phyloP scores from a whole-genome alignment of 108 stramenopile species.

The Cyclotella sp. region DNA sequence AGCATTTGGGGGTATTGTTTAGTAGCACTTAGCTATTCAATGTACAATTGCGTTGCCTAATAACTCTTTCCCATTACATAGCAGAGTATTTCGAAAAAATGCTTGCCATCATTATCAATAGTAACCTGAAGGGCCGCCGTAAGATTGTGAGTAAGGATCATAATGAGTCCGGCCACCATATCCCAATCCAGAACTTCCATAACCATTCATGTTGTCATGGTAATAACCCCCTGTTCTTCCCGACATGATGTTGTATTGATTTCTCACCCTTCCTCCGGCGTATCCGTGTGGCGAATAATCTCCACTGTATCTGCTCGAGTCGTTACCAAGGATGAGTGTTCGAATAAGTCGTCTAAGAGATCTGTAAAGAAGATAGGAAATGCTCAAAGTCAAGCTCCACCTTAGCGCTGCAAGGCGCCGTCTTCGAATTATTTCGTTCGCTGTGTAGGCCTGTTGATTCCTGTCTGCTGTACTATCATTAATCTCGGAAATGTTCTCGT shows the following conservation, averaged over 20 bases:
- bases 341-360: conserved; percentile 55
- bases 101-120: neutral
- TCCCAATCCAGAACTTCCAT: conserved; percentile 18
- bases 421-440: conserved; percentile 45
- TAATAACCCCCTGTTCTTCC: conserved; percentile 13
- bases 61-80: neutral
- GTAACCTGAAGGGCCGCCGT: conserved; percentile 2
- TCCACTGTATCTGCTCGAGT: conserved; percentile 2
- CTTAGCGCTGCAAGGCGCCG: conserved; percentile 74
- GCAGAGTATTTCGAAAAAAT: neutral
- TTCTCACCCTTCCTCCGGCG: conserved; percentile 20
- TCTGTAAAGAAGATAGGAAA: conserved; percentile 64
- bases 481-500: conserved; percentile 30
- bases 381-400: conserved; percentile 66
- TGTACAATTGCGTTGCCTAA: neutral
- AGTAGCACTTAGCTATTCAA: neutral
- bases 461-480: conserved; percentile 46
- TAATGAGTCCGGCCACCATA: conserved; percentile 31
- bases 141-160: conserved; percentile 10
- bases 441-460: conserved; percentile 40
- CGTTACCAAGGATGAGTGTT: conserved; percentile 30
- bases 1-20: conserved; percentile 42
- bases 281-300: conserved; percentile 3
- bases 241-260: conserved; percentile 9
- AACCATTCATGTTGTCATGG: neutral